Base-by-base conservation (phyloP, 1,139 yeast species). In the Blastobotrys ciferrii region DNA sequence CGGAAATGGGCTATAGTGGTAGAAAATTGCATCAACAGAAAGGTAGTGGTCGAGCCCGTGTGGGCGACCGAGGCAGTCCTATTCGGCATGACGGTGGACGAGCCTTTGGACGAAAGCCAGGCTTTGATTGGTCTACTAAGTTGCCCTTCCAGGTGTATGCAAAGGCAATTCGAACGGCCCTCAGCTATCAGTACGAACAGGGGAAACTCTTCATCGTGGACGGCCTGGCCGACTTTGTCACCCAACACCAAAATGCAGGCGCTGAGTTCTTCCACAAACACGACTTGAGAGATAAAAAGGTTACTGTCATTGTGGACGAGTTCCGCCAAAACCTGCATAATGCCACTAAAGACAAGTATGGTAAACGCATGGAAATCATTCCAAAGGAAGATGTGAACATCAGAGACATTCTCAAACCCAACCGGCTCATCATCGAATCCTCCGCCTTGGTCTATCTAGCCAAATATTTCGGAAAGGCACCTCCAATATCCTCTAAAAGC, bases 11-110 rank as follows among this genome's bases (percentile, higher is more conserved):
- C 50, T 91, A 80, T 67, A 86, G 96, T 23, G 80, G 94, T 67
- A 78, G 80, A 63, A 92, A 92, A 67, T 74, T 92, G 58, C 76
- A 82, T 48, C 88, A 89, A 20, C 98, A 92, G 70, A 92, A 92
- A 71, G 98, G 98, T 56, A 73, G 89, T 14, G 99, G 99, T 69
- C 77, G 79, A 54, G 99, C 99, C 49, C 84, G 99, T 75, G 84
- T 82, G 52, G 99, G 98, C 72, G 97, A 89, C 70, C 89, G 88
- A 52, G 92, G 92, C 61, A 87, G 96, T 18, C 98, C 98, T 41
- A 86, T 83, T 48, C 81, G 96, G 70, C 83, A 82, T 63, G 89
- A 87, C 62, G 96, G 96, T 63, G 91, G 92, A 44, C 78, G 86
- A 57, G 98, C 98, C 0, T 82, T 86, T 63, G 97, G 94, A 19